Conservation (phyloP, 2,329 filamentous ascomycete genomes). For the Cadophora malorum region DNA sequence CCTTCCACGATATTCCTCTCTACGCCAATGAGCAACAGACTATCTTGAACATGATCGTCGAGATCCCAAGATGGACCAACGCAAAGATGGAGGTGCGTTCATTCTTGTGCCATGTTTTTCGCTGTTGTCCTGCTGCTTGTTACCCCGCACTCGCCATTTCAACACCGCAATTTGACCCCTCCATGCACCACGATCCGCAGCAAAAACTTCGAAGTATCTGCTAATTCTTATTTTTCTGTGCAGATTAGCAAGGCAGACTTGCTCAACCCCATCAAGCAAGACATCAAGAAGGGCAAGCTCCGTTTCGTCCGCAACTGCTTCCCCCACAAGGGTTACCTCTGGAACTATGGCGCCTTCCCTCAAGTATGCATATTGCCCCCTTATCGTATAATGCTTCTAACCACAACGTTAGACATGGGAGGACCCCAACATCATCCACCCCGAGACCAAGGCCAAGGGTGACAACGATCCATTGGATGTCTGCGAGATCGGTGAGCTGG, state of each 20-base stretch:
- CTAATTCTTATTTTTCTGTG: slow-evolving; percentile 21
- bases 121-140: slow-evolving; percentile 23
- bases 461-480: slow-evolving; percentile 99
- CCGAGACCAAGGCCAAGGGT: slow-evolving; percentile 99
- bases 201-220: slow-evolving; percentile 10
- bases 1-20: slow-evolving; percentile 98
- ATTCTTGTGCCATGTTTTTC: slow-evolving; percentile 1
- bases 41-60: slow-evolving; percentile 98
- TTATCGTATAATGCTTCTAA: slow-evolving; percentile 4
- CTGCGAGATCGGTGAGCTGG: slow-evolving; percentile 98
- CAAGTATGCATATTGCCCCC: slow-evolving; percentile 65
- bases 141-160: slow-evolving; percentile 32
- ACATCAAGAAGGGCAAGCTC: slow-evolving; percentile 99
- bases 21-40: slow-evolving; percentile 97
- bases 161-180: slow-evolving; percentile 20
- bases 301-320: slow-evolving; percentile 99
- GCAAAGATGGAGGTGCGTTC: slow-evolving; percentile 93
- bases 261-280: slow-evolving; percentile 74
- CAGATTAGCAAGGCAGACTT: slow-evolving; percentile 99
- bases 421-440: slow-evolving; percentile 94
- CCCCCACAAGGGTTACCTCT: slow-evolving; percentile 99
- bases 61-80: slow-evolving; percentile 99
- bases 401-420: slow-evolving; percentile 83
- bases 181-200: not conserved
- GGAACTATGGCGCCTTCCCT: slow-evolving; percentile 99